Base-by-base conservation (phyloP, 495 filamentous ascomycete species). In the Hyphodiscus hymeniophilus region DNA sequence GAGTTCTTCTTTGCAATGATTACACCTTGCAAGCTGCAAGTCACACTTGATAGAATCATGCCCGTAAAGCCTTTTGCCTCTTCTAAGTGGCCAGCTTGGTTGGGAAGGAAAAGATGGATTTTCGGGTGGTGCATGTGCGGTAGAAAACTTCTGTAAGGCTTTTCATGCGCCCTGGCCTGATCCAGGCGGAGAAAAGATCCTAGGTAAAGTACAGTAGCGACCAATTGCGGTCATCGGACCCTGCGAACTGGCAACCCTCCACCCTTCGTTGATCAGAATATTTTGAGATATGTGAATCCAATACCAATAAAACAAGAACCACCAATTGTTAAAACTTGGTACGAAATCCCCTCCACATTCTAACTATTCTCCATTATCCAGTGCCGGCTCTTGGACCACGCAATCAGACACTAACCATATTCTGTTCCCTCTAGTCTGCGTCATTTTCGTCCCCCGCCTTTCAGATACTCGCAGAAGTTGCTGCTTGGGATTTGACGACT, bases 371-470 rank as follows among this genome's bases (percentile, higher is more conserved):
- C 26, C 26, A 10, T 28, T 28, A 28, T 28, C 26, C 26, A 28
- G 5, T 28, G 26, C 26, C 26, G 10, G 26, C 26, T 28, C 26
- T 28, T 28, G 26, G 26, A 10, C 10, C 10, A 28, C 26, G 5
- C 26, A 28, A 28, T 28, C 26, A 28, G 26, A 28, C 4, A 28
- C 26, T 28, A 10, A 28, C 26, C 26, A 10, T 28, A 4, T 28
- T 4, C 10, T 5, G 10, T 5, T 28, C 4, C 26, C 26, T 40
- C 17, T 45, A 50, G 47, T 32, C 16, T 55, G 52, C 48, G 35
- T 45, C 56, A 53, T 53, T 51, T 54, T 51, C 20, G 2, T 20
- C 42, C 52, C 56, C 56, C 56, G 48, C 52, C 34, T 48, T 44
- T 49, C 28, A 56, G 52, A 52, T 39, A 49, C 21, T 10, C 39